These are phyloP conservation scores for Pleoardoris graminearum DNA, from an alignment of 2,329 filamentous ascomycete species.

Conservation along the genomic window DNA sequence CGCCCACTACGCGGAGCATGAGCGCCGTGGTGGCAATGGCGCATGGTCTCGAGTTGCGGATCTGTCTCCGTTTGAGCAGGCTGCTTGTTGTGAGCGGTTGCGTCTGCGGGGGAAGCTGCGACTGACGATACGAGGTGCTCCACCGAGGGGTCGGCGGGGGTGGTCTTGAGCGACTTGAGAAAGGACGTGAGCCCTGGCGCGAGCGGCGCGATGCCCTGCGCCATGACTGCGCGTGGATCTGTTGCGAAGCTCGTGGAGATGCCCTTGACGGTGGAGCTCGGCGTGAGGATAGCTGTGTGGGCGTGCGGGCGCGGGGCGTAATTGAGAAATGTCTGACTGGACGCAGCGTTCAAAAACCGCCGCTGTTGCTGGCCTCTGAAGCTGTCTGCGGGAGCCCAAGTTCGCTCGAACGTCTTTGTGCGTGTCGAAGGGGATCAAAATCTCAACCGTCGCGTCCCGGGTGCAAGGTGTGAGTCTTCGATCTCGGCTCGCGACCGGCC, in stretches of 20 bases:
- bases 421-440: background rate
- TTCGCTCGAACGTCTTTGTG: background rate
- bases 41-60: slow-evolving; percentile 83
- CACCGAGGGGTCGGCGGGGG: slow-evolving; percentile 77
- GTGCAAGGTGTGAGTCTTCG: slow-evolving; percentile 8
- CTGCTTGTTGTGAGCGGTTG: slow-evolving; percentile 50
- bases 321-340: background rate
- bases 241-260: no score
- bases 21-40: slow-evolving; percentile 90
- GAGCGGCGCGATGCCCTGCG: slow-evolving; percentile 39
- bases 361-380: background rate
- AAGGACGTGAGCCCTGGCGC: slow-evolving; percentile 78
- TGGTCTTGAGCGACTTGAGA: slow-evolving; percentile 75
- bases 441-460: background rate
- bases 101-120: slow-evolving; percentile 9
- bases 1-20: slow-evolving; percentile 81
- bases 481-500: slow-evolving; percentile 8
- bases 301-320: slow-evolving; percentile 1
- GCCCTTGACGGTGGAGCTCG: background rate
- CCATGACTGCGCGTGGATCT: slow-evolving; percentile 18
- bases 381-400: background rate
- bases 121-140: slow-evolving; percentile 81
- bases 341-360: background rate
- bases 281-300: background rate
- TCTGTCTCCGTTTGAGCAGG: slow-evolving; percentile 87